phyloP scores from a whole-genome alignment of 2,329 filamentous ascomycete species.

The Colletotrichum lini region DNA sequence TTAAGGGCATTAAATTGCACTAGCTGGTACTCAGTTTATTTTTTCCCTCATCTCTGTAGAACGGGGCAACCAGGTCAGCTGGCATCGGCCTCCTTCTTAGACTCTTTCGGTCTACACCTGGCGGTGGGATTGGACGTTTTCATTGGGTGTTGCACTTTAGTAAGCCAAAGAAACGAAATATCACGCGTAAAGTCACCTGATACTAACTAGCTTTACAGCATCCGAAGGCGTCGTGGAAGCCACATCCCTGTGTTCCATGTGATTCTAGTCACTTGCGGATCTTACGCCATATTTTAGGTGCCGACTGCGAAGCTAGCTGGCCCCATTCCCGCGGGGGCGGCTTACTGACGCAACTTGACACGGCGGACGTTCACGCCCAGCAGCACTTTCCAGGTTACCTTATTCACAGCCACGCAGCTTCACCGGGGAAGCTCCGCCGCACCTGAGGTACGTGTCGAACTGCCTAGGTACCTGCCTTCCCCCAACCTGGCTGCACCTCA shows the following conservation, averaged over 20 bases:
- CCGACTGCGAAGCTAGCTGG: not conserved
- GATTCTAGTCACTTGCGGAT: conserved; percentile 23
- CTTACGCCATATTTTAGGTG: not conserved
- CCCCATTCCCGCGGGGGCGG: conserved; percentile 13
- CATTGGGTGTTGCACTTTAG: not conserved
- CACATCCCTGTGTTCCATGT: conserved; percentile 38
- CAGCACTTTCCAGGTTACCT: not conserved
- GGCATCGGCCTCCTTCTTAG: not conserved
- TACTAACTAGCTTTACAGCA: not conserved
- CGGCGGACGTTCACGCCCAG: not conserved
- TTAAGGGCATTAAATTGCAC: no score
- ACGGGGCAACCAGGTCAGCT: not conserved
- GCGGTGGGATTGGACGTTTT: not conserved
- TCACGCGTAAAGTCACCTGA: not conserved
- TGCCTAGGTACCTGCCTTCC: not conserved
- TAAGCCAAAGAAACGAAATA: not conserved
- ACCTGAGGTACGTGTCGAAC: not conserved
- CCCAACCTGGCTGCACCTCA: not conserved
- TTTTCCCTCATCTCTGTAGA: no score
- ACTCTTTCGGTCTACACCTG: not conserved
- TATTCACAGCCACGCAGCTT: not conserved
- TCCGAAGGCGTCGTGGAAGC: not conserved
- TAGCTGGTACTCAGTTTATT: no score
- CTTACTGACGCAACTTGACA: not conserved
- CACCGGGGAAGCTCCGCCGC: not conserved